phyloP scores from a whole-genome alignment of 805 yeast genomes.

The Kodamaea nitidulidarum region DNA sequence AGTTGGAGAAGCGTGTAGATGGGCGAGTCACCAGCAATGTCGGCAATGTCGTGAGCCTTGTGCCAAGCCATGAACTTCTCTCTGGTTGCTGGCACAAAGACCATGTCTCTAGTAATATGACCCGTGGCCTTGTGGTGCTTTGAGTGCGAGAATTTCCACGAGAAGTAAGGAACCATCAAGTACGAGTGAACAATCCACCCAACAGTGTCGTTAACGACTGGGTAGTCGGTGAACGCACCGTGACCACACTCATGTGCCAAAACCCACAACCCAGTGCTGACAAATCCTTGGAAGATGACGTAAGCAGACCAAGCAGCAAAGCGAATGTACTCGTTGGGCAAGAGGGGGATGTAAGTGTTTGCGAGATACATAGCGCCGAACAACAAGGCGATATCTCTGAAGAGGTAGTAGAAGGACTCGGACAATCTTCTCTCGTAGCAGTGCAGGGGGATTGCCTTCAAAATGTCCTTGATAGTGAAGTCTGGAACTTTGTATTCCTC shows the following conservation, averaged over 20 bases:
- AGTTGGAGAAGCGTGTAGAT: conserved; percentile 53
- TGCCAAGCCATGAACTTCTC: conserved; percentile 47
- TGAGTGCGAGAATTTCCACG: conserved; percentile 81
- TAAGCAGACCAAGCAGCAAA: conserved; percentile 40
- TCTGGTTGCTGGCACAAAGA: conserved; percentile 70
- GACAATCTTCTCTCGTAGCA: conserved; percentile 63
- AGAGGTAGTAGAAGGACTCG: conserved; percentile 59
- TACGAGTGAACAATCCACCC: conserved; percentile 84
- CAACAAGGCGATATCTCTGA: conserved; percentile 56
- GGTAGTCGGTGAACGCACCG: conserved; percentile 74
- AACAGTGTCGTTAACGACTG: conserved; percentile 66
- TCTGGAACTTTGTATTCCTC: conserved; percentile 63
- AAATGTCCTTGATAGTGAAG: conserved; percentile 68
- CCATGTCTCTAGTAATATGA: conserved; percentile 77
- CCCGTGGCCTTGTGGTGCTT: conserved; percentile 92
- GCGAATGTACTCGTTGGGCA: conserved; percentile 27
- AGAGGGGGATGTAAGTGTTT: conserved; percentile 47
- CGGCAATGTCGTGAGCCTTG: conserved; percentile 42
- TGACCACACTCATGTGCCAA: conserved; percentile 92
- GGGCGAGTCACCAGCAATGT: conserved; percentile 73
- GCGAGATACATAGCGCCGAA: conserved; percentile 50
- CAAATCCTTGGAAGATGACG: conserved; percentile 26
- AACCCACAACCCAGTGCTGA: conserved; percentile 76
- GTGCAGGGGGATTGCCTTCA: conserved; percentile 66
- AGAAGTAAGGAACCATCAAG: conserved; percentile 77